These are phyloP conservation scores for Cytidiella melzeri DNA, from an alignment of 768 basidiomycete genomes.

Conservation along the genomic window DNA sequence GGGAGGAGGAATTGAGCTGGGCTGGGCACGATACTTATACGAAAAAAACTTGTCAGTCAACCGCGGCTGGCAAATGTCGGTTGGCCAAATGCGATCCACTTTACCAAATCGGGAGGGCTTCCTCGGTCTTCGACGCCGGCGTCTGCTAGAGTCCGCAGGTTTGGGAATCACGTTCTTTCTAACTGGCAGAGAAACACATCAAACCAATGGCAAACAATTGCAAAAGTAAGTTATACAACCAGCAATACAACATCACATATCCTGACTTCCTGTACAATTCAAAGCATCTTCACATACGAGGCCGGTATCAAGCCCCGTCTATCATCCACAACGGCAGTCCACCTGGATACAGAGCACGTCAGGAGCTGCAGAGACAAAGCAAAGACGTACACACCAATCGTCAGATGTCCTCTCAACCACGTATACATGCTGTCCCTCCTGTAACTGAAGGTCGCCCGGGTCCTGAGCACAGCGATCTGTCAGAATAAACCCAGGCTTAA, in stretches of 20 bases:
- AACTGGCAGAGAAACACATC: too few species aligned
- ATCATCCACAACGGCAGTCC: constrained; percentile 24
- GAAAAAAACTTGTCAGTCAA: background rate
- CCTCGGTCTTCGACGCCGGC: background rate
- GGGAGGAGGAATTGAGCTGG: background rate
- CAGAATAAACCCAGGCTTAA: constrained; percentile 1
- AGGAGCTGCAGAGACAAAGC: background rate
- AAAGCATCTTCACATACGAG: constrained; percentile 24
- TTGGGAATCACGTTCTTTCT: too few species aligned
- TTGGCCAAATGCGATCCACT: background rate
- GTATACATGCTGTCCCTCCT: constrained; percentile 51
- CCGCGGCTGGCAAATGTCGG: background rate
- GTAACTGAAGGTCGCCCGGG: constrained; percentile 56
- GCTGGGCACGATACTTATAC: background rate
- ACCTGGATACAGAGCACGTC: constrained; percentile 15
- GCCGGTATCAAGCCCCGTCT: constrained; percentile 24
- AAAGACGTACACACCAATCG: constrained; percentile 53
- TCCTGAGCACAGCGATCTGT: constrained; percentile 39
- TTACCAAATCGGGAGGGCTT: constrained; percentile 2
- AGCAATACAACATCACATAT: background rate
- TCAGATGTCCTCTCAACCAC: constrained; percentile 63
- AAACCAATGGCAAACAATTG: too few species aligned
- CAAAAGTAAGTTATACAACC: background rate
- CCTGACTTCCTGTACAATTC: background rate
- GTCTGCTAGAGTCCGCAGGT: too few species aligned